Evolutionary conservation across 305 asterid species (phyloP), one percentile per base, ranked within the genome.

Genomic region (Rubia peregrina): DNA sequence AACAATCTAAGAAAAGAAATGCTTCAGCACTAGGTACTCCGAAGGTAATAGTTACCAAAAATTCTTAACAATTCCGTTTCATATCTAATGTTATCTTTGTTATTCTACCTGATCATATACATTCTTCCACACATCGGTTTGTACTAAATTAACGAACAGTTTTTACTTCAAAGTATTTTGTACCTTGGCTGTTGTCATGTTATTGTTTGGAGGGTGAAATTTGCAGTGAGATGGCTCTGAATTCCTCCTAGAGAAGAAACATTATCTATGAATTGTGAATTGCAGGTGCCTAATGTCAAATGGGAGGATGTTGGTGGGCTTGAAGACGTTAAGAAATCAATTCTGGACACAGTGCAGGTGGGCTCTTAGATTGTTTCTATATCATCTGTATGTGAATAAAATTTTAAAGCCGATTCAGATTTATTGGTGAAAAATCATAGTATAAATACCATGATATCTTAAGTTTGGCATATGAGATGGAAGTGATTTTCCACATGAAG

Each of bases 261-360:
- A 65, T 67, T 56, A 10, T 66, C 44, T 68, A 16, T 30, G 38
- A 4, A 43, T 36, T 53, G 24, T 41, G 5, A 62, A 61, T n/a
- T 82, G 73, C 79, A 94, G 98, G 95, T 91, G 78, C 98, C 98
- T 70, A 73, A 94, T 62, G 85, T 94, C 76, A 89, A 94, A 81
- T 94, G 98, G 98, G 97, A 91, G 77, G 98, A 94, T 78, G 97
- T 94, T 70, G 98, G 97, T 74, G 98, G 98, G 76, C 98, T 94
- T 60, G 98, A 94, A 86, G 97, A 94, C 73, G 97, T 94, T 56
- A 94, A 94, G 83, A 89, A 88, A 81, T 89, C 97, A 21, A 94
- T 94, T 82, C 81, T 94, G 77, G 98, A 91, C 74, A 94, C 98
- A 33, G 96, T 94, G 75, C 98, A 94, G 96, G 98, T 93, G 83